Evolutionary conservation across 176 grass and related monocot species (phyloP).

Genomic region (Hsuehochloa calcarea): DNA sequence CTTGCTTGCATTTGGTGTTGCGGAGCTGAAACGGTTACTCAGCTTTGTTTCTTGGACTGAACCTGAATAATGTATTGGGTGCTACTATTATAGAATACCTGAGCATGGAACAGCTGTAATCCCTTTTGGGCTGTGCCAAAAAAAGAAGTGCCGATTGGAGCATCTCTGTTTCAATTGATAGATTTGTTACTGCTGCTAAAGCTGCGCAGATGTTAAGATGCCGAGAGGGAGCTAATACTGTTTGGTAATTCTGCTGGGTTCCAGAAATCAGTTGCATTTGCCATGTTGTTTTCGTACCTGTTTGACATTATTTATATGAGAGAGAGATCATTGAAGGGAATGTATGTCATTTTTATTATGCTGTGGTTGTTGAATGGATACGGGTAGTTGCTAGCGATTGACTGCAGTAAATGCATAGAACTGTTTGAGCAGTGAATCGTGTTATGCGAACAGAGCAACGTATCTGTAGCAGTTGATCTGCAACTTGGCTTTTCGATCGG

Average conservation of each 20-base stretch:
- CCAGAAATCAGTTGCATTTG: not conserved
- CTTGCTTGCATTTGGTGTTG: not conserved
- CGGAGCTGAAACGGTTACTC: constrained; percentile 5
- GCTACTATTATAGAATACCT: not conserved
- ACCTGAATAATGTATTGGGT: constrained; percentile 19
- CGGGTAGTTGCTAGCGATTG: too few species aligned
- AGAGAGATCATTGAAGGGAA: too few species aligned
- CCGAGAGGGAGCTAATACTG: not conserved
- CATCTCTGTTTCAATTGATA: not conserved
- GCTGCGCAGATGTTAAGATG: not conserved
- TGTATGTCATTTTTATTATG: not conserved
- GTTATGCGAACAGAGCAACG: too few species aligned
- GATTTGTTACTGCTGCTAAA: not conserved
- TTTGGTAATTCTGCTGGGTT: not conserved
- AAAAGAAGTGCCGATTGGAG: not conserved
- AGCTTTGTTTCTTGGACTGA: constrained; percentile 18
- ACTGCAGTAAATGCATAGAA: too few species aligned
- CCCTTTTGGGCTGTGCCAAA: not conserved
- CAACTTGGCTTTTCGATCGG: too few species aligned
- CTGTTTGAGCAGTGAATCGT: too few species aligned
- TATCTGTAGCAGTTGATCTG: too few species aligned
- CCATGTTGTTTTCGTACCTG: not conserved
- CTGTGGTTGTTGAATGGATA: not conserved
- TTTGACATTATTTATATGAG: too few species aligned
- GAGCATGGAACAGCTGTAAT: not conserved